Base-by-base conservation (phyloP, 257 asterid genomes). In the Solanum phureja region DNA sequence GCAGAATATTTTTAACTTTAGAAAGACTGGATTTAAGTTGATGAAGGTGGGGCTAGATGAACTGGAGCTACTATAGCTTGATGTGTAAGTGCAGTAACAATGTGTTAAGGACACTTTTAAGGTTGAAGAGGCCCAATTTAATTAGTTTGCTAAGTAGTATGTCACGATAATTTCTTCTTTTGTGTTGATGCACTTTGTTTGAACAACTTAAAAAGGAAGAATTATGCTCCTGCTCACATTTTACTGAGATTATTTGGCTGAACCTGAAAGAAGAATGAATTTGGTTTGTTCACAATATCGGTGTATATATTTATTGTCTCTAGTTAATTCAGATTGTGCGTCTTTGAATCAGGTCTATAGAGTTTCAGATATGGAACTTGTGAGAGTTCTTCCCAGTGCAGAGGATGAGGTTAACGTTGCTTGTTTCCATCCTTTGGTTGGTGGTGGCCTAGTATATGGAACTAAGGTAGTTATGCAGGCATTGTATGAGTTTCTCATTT, bases 351-450 rank as follows among this genome's bases (percentile, higher is more conserved):
- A 97, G 99, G 92, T 97, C 34, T 97, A 96, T 89, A 91, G 98
- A 92, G 98, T 95, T 88, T 94, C 95, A 62, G 98, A 95, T 90
- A 95, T 95, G 99, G 99, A 97, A 92, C 98, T 95, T 83, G 99
- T 97, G 87, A 95, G 98, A 92, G 98, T 94, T 86, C 99, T 95
- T 87, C 97, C 99, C 83, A 97, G 98, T 88, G 97, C 99, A 40
- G 99, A 97, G 91, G 99, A 97, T 90, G 99, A 97, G 94, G 98
- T 97, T 88, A 97, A 97, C 85, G 99, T 97, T 2, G 99, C 99
- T 87, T 97, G 98, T 88, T 97, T 97, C 89, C 99, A 97, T 91
- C 99, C 99, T 85, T 91, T 95, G 85, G 98, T 93, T 62, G 99
- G 99, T n/a, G 95, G 98, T 86, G 99, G 99, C 85, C 94, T 97